Evolutionary conservation across 805 yeast species (phyloP), one percentile per base, ranked within the genome.

Genomic region (Schwanniomyces occidentalis): DNA sequence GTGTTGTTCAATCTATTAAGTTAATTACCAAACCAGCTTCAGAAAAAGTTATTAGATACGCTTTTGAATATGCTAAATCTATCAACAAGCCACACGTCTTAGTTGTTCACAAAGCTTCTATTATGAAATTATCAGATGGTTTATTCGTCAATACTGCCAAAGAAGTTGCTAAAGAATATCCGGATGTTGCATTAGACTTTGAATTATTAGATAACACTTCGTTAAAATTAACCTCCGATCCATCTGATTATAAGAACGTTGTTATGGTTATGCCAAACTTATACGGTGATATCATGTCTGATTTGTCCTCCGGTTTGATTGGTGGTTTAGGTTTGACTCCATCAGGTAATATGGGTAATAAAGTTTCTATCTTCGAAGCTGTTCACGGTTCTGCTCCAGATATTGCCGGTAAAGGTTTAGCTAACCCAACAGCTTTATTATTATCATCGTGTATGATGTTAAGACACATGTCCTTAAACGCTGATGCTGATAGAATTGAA

Each of bases 301-400:
- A 93, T 69, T 76, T 93, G 67, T 88, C 95, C 52, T 86, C 96
- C 40, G 99, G 99, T 71, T 76, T 93, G 59, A 95, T 95, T 50
- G 99, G 99, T 65, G 98, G 99, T 62, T 80, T 91, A 59, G 99
- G 99, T 71, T 80, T 93, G 65, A 93, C 99, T 44, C 99, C 99
- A 50, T 88, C 96, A 42, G 99, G 96, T 66, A 93, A 93, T 81
- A 93, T 93, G 90, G 99, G 99, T 75, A 87, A 88, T 76, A 83
- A 86, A 65, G 95, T 91, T 46, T 88, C 97, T 38, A 91, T 93
- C 63, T 93, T 93, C 66, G 99, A 93, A 80, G 99, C 99, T 48
- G 99, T 93, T 59, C 99, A 93, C 69, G 99, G 99, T 66, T 90
- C 98, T 40, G 99, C 99, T 46, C 99, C 99, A 54, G 99, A 93